Base-by-base conservation (phyloP, 495 filamentous ascomycete species). In the Rostrohypoxylon terebratum region DNA sequence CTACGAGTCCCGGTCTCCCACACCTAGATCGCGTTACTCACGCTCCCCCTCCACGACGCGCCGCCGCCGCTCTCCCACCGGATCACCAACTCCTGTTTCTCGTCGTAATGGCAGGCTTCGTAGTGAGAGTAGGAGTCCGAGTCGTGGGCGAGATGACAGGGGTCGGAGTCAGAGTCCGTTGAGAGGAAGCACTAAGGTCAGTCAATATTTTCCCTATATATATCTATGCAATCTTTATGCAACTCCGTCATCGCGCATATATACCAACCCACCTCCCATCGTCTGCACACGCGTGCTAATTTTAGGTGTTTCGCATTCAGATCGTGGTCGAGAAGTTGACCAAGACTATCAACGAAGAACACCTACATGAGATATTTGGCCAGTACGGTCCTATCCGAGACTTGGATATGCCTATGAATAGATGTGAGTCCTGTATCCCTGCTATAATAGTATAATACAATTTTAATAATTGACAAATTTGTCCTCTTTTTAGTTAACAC, bases 301-400 rank as follows among this genome's bases (percentile, higher is more conserved):
- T 34, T 42, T 23, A 23, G 25, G 11, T 58, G 38, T 44, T 34
- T 36, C 20, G 2, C n/a, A 18, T 63, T 3, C 74, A 98, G 93
- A 94, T 99, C 67, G 93, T 98, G 14, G 91, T 98, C 34, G 96
- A 99, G 82, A 96, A 96, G 77, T 86, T 99, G 73, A 96, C 95
- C 4, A 97, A 97, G 77, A 99, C 98, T 77, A 90, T 99, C 71
- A 94, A 91, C 58, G 93, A 94, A 72, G 87, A 85, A 25, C 95
- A 98, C 77, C 84, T 99, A 7, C 87, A 87, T 42, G 96, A 99
- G 74, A 97, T 99, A 58, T 99, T 99, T 78, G 91, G 92, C 16
- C 84, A 86, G 42, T 99, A 95, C 81, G 96, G 96, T 33, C 84
- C 88, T 7, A 97, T 99, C 67, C 86, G 90, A 66, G 90, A 93